phyloP scores from a whole-genome alignment of 2,329 filamentous ascomycete genomes.

The Aureobasidium uvarum region DNA sequence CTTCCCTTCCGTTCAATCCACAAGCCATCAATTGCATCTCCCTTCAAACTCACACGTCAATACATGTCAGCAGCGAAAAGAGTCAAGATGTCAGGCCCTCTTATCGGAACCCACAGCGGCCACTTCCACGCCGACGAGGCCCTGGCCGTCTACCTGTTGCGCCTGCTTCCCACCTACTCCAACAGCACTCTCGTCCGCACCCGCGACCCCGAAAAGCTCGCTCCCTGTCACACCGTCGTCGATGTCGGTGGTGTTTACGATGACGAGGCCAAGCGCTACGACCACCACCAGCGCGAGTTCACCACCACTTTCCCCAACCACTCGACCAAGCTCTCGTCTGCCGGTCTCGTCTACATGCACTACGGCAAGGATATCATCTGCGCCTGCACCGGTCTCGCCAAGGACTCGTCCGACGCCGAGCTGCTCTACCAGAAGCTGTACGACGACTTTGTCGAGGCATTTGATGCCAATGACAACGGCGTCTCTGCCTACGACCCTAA shows the following conservation, averaged over 20 bases:
- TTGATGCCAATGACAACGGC: constrained; percentile 98
- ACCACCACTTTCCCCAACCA: constrained; percentile 77
- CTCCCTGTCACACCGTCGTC: constrained; percentile 88
- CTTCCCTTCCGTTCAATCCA: neutral
- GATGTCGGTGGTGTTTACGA: constrained; percentile 98
- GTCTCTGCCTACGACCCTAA: constrained; percentile 76
- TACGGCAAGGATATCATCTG: constrained; percentile 85
- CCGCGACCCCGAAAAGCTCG: constrained; percentile 74
- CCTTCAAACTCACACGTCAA: neutral
- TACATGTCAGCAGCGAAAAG: constrained; percentile 61
- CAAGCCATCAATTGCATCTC: neutral
- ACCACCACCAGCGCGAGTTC: constrained; percentile 97
- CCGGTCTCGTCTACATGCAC: constrained; percentile 93
- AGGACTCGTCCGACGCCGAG: constrained; percentile 65
- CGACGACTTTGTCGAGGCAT: constrained; percentile 87
- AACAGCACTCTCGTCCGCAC: constrained; percentile 76
- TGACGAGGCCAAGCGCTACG: constrained; percentile 71
- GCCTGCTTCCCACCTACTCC: constrained; percentile 77
- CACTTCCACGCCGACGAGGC: constrained; percentile 99
- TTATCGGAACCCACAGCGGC: constrained; percentile 94
- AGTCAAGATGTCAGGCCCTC: constrained; percentile 67
- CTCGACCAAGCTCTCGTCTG: constrained; percentile 85
- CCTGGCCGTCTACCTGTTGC: constrained; percentile 93
- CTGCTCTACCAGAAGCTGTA: constrained; percentile 88
- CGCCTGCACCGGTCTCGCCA: constrained; percentile 58